A percentile compares a stretch with the other conserved stretches of the same genome.
phyloP scores from a whole-genome alignment of 75 land plant genomes.

The Larix kaempferi region DNA sequence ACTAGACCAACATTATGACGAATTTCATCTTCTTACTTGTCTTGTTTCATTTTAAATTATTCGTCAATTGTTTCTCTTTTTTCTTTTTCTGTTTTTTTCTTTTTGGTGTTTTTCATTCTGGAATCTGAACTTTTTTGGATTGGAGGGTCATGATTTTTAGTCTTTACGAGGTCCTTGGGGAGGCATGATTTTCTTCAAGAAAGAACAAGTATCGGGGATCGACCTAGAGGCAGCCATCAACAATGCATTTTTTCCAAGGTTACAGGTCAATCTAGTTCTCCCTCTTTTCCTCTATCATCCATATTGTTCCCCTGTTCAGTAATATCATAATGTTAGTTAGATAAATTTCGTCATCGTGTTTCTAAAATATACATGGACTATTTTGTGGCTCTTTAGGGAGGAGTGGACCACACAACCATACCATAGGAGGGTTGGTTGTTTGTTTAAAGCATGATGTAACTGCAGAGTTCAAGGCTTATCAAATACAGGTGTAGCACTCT shows the following conservation, averaged over 20 bases:
- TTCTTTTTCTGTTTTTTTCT: too few species aligned
- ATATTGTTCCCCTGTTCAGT: too few species aligned
- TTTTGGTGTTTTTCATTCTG: background rate
- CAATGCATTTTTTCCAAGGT: constrained; percentile 92
- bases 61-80: too few species aligned
- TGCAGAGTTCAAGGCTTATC: constrained; percentile 72
- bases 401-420: constrained; percentile 97
- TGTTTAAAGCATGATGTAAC: constrained; percentile 75
- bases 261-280: constrained; percentile 56
- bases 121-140: background rate
- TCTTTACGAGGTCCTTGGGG: constrained; percentile 93
- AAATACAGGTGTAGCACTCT: constrained; percentile 47
- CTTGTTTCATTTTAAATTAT: too few species aligned
- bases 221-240: constrained; percentile 84
- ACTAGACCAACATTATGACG: background rate
- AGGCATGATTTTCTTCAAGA: constrained; percentile 94
- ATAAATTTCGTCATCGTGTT: background rate
- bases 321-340: background rate
- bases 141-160: constrained; percentile 25
- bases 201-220: constrained; percentile 65
- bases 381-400: constrained; percentile 55
- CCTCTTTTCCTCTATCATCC: background rate
- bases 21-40: too few species aligned
- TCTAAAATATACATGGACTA: background rate
- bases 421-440: constrained; percentile 92